phyloP scores from a whole-genome alignment of 1,139 yeast species.

The Yarrowia galli region DNA sequence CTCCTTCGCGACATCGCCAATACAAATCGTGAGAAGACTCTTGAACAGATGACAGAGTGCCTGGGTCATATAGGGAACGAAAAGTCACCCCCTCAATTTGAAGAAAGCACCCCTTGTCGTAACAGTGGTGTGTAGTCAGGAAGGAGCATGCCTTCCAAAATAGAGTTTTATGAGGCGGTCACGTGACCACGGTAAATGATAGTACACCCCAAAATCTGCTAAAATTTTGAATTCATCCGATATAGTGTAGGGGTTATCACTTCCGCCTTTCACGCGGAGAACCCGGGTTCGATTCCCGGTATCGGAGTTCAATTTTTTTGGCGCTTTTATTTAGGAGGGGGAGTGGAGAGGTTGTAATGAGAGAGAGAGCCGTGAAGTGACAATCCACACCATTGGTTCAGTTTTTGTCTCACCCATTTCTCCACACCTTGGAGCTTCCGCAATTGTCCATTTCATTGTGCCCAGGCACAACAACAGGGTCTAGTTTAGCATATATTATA shows the following conservation, averaged over 20 bases:
- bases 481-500: conserved; percentile 2
- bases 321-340: not conserved
- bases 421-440: not conserved
- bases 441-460: not conserved
- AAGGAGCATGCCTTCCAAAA: no score
- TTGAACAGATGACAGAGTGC: no score
- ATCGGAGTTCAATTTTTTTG: conserved; percentile 25
- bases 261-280: conserved; percentile 39
- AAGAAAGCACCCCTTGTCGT: no score
- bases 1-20: no score
- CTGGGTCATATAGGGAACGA: no score
- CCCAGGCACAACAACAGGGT: not conserved
- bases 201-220: not conserved
- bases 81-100: no score
- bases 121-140: no score
- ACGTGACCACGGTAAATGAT: not conserved
- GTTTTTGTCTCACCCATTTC: not conserved
- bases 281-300: conserved; percentile 39
- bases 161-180: not conserved
- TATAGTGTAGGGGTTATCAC: conserved; percentile 39
- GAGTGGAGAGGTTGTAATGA: no score
- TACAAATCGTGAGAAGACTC: no score
- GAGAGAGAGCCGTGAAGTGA: no score
- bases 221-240: conserved; percentile 3
- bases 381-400: not conserved